phyloP scores from a whole-genome alignment of 495 filamentous ascomycete species.

The Penicillium turbatum region DNA sequence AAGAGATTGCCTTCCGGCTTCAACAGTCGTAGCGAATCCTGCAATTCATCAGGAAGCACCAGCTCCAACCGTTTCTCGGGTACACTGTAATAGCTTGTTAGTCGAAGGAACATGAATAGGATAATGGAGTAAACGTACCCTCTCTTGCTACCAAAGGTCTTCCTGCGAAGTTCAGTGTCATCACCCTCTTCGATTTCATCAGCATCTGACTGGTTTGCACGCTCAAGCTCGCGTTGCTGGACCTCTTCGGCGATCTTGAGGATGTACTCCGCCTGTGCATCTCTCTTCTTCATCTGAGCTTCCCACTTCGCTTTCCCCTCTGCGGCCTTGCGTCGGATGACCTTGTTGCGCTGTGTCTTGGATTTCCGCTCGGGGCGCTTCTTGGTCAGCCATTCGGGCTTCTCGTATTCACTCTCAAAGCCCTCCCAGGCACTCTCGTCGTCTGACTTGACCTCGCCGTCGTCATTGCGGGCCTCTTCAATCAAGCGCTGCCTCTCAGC shows the following conservation, averaged over 20 bases:
- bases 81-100: conserved; percentile 44
- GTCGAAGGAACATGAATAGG: conserved; percentile 7
- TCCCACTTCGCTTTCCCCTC: conserved; percentile 70
- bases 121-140: conserved; percentile 37
- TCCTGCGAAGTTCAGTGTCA: conserved; percentile 60
- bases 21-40: conserved; percentile 80
- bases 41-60: conserved; percentile 87
- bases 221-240: conserved; percentile 51
- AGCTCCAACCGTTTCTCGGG: conserved; percentile 80
- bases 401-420: conserved; percentile 66
- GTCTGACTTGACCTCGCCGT: conserved; percentile 67
- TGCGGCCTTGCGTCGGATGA: conserved; percentile 79
- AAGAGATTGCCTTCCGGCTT: conserved; percentile 94
- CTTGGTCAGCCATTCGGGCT: conserved; percentile 56
- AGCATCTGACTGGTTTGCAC: conserved; percentile 44
- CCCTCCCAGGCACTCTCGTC: conserved; percentile 89
- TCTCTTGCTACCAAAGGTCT: conserved; percentile 67
- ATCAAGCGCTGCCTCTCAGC: conserved; percentile 45
- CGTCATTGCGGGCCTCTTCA: conserved; percentile 60
- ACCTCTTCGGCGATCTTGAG: conserved; percentile 61
- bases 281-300: conserved; percentile 63
- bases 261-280: conserved; percentile 59
- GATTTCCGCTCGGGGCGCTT: conserved; percentile 81
- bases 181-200: conserved; percentile 53
- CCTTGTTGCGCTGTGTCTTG: conserved; percentile 77